phyloP scores from a whole-genome alignment of 2,329 filamentous ascomycete genomes.

The Fusarium incarnatum region DNA sequence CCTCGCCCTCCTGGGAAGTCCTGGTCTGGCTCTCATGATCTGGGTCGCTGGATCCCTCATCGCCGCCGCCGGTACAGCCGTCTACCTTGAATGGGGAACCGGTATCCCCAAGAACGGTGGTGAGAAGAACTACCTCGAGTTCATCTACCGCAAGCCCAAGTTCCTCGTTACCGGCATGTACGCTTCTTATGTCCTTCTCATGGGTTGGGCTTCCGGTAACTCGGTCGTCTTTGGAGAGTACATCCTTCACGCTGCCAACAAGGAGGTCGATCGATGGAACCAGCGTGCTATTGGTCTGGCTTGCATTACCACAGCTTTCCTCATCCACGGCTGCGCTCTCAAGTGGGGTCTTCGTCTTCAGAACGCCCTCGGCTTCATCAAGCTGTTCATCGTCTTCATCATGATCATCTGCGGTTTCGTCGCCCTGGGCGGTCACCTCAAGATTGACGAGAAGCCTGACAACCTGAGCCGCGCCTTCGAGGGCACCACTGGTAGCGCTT shows the following conservation, averaged over 20 bases:
- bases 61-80: constrained; percentile 70
- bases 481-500: constrained; percentile 73
- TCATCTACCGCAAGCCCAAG: constrained; percentile 68
- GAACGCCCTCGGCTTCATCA: constrained; percentile 73
- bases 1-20: constrained; percentile 66
- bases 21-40: constrained; percentile 71
- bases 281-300: constrained; percentile 74
- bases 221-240: constrained; percentile 78
- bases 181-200: constrained; percentile 69
- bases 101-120: constrained; percentile 73
- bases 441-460: constrained; percentile 67
- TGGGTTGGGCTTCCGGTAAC: constrained; percentile 75
- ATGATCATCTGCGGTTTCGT: constrained; percentile 73
- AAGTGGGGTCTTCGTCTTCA: constrained; percentile 76
- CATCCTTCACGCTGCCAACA: constrained; percentile 72
- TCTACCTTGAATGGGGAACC: constrained; percentile 75
- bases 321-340: constrained; percentile 72
- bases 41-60: constrained; percentile 73
- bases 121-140: constrained; percentile 76
- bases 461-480: constrained; percentile 74
- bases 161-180: constrained; percentile 72
- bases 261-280: constrained; percentile 74
- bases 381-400: constrained; percentile 73
- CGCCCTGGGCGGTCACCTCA: constrained; percentile 70
- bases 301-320: constrained; percentile 72